Evolutionary conservation across 2,329 filamentous ascomycete species (phyloP).

Genomic region (Diaporthe humulicola): DNA sequence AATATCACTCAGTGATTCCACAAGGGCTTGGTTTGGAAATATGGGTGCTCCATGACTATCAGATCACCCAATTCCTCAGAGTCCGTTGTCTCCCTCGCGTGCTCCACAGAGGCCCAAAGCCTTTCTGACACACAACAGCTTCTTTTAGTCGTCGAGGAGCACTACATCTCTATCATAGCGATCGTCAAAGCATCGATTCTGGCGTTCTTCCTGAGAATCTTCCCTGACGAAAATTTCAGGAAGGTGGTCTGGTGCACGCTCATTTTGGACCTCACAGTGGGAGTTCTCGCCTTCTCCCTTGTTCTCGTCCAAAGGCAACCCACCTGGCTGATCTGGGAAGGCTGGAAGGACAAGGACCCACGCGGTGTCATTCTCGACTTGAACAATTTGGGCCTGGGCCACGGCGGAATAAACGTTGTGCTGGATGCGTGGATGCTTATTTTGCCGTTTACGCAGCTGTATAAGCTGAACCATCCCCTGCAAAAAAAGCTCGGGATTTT

Average conservation of each 20-base stretch:
- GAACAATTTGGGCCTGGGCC: background rate
- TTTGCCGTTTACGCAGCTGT: slow-evolving; percentile 14
- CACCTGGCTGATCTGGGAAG: slow-evolving; percentile 21
- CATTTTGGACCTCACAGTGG: background rate
- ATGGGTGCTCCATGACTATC: slow-evolving; percentile 6
- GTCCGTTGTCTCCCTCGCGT: background rate
- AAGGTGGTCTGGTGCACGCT: slow-evolving; percentile 3
- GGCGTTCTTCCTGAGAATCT: slow-evolving; percentile 14
- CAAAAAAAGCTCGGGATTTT: background rate
- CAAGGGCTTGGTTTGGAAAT: background rate
- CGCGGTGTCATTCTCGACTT: background rate
- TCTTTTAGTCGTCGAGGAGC: background rate
- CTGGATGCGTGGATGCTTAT: slow-evolving; percentile 17
- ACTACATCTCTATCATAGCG: background rate
- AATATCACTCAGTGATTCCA: background rate
- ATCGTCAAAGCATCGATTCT: slow-evolving; percentile 22
- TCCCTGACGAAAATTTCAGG: slow-evolving; percentile 11
- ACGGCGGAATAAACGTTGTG: background rate
- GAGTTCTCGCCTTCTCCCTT: background rate
- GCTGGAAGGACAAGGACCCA: slow-evolving; percentile 14
- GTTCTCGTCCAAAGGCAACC: background rate
- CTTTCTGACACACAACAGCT: background rate
- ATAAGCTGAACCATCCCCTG: slow-evolving; percentile 9
- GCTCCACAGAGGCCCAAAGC: too few relatives aligned
- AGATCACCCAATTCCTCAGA: background rate